Percentiles rank a stretch among this genome's conserved stretches.
Conservation (phyloP, 345 rosid genomes). For the Turritis glabra region DNA sequence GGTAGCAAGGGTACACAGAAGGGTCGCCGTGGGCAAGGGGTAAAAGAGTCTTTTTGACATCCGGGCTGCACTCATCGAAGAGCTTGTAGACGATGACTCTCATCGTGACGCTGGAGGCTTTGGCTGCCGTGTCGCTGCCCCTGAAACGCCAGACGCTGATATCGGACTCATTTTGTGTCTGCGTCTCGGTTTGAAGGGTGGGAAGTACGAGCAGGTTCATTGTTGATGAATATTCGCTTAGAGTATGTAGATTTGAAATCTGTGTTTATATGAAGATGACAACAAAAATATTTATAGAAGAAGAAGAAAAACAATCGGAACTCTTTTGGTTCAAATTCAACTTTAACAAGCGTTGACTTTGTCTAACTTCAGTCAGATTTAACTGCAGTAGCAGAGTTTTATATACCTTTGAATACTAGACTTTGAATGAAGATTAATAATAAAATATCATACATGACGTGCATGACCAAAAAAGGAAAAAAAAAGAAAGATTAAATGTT, state of each 20-base stretch:
- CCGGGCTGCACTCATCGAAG: conserved; percentile 36
- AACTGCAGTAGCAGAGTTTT: conserved; percentile 17
- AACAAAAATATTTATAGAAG: conserved; percentile 7
- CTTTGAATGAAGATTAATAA: neutral
- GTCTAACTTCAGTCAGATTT: neutral
- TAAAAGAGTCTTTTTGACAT: conserved; percentile 38
- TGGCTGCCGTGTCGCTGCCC: conserved; percentile 32
- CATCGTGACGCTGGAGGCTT: conserved; percentile 40
- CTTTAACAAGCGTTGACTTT: neutral
- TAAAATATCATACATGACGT: neutral
- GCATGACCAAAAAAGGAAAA: neutral
- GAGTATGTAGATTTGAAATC: conserved; percentile 1
- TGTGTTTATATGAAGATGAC: neutral
- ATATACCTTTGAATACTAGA: neutral
- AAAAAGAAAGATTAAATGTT: neutral
- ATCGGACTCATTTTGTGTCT: neutral
- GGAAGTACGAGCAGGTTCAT: conserved; percentile 34
- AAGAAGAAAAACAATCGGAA: neutral
- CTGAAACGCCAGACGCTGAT: conserved; percentile 34
- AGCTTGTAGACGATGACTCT: conserved; percentile 44
- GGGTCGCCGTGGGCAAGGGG: conserved; percentile 76
- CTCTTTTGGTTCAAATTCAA: neutral
- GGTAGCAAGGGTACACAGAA: conserved; percentile 57
- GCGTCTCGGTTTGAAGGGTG: conserved; percentile 6
- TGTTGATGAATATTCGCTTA: neutral